These are phyloP conservation scores for Isatis lusitanica DNA, from an alignment of 441 rosid genomes.

Conservation along the genomic window DNA sequence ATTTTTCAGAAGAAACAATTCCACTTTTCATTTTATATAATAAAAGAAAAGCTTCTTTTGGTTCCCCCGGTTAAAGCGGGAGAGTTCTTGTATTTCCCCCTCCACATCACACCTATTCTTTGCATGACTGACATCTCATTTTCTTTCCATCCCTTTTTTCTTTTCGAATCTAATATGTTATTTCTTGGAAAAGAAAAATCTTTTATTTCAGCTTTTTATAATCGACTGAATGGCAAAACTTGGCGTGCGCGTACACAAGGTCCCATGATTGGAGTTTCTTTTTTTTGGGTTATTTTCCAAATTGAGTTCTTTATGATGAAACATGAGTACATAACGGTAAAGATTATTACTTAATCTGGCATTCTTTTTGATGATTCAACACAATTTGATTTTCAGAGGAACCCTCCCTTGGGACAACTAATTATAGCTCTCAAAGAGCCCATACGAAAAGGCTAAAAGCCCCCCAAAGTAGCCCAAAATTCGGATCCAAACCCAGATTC, in stretches of 20 bases:
- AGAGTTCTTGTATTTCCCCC: conserved; percentile 15
- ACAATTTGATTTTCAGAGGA: neutral
- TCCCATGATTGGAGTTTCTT: conserved; percentile 11
- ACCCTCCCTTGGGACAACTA: neutral
- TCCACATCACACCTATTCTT: conserved; percentile 28
- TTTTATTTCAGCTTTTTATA: conserved; percentile 4
- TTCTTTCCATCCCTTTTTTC: conserved; percentile 14
- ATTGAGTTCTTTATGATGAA: neutral
- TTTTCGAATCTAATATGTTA: neutral
- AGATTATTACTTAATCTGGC: neutral
- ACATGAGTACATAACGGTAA: neutral
- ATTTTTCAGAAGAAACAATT: neutral
- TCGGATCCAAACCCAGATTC: neutral
- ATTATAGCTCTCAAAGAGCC: neutral
- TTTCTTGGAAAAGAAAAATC: neutral
- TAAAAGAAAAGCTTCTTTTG: neutral
- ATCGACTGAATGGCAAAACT: neutral
- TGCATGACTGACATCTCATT: conserved; percentile 43
- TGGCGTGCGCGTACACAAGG: conserved; percentile 28
- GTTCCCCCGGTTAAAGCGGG: conserved; percentile 39
- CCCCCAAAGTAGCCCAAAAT: neutral
- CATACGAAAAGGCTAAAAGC: neutral
- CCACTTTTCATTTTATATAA: neutral
- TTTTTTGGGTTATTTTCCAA: too few relatives aligned
- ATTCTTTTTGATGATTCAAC: neutral